Evolutionary conservation across 495 filamentous ascomycete species (phyloP), one percentile per base, ranked within the genome.

Genomic region (Xylaria palmicola): DNA sequence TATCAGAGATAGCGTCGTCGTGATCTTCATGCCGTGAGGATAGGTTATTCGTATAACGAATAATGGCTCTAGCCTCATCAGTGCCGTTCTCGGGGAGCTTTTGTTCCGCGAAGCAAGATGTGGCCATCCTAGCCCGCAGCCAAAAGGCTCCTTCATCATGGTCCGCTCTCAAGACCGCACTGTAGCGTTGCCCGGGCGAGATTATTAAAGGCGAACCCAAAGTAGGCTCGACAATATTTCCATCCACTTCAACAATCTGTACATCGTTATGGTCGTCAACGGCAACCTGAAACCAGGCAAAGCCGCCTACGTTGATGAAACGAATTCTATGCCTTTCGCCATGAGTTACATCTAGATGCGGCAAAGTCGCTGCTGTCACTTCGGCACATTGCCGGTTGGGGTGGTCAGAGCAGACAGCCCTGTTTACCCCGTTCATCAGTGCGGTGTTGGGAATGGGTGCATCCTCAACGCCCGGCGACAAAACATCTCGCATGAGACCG

Each of bases 191-290:
- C 15, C 89, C 89, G 32, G 86, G 77, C 13, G 85, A 81, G 43
- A 79, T 71, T 62, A 76, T 61, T 48, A 92, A 56, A 13, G 81
- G 76, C 22, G 83, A 80, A 6, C 77, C 77, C 17, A 67, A 62
- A 36, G 73, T 62, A 0, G 87, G 86, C 39, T 88, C 76, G 6
- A 86, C 79, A 56, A 84, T 84, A n/a, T 86, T 80, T 15, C 90
- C 90, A 65, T 93, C 90, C 1, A 88, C 84, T 70, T 92, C 90
- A 12, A 90, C 84, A 22, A 92, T 80, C 5, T 70, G 66, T 53
- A 78, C 66, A 43, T 66, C 52, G 43, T 64, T 59, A 47, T 84
- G 81, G 20, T 74, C 70, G 60, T 85, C 81, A 44, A 83, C 62
- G 13, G 73, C 73, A 56, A 86, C 77, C 50, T 82, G 75, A 59